Conservation (phyloP, 2,329 filamentous ascomycete species). For the Pezicula rhizophila region DNA sequence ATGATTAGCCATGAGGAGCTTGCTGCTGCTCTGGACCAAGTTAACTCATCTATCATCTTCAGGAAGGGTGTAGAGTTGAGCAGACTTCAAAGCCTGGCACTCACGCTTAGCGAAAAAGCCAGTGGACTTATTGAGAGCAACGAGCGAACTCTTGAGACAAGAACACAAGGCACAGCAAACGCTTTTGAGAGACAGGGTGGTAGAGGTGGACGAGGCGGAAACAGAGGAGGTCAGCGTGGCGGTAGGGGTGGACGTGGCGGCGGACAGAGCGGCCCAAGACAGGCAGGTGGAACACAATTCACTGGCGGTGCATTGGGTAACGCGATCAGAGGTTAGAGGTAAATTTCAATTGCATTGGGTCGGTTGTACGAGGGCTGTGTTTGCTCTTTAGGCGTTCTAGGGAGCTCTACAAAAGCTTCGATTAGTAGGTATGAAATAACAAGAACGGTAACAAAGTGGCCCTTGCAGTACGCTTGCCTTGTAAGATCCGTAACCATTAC, state of each 20-base stretch:
- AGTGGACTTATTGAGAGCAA: slow-evolving; percentile 94
- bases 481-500: too few relatives aligned
- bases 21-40: slow-evolving; percentile 91
- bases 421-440: slow-evolving; percentile 1
- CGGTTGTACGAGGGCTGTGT: slow-evolving; percentile 21
- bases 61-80: slow-evolving; percentile 98
- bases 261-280: slow-evolving; percentile 55
- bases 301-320: slow-evolving; percentile 74
- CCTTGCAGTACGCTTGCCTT: too few relatives aligned
- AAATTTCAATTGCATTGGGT: slow-evolving; percentile 26
- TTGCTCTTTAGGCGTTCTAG: slow-evolving; percentile 25
- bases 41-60: slow-evolving; percentile 97
- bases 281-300: slow-evolving; percentile 71
- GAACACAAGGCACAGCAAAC: slow-evolving; percentile 91
- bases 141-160: slow-evolving; percentile 93
- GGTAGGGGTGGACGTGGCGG: slow-evolving; percentile 54
- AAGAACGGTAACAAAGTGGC: too few relatives aligned
- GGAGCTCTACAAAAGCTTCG: slow-evolving; percentile 26
- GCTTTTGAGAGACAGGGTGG: slow-evolving; percentile 92
- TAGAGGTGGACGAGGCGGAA: slow-evolving; percentile 62
- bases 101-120: slow-evolving; percentile 93
- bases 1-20: slow-evolving; percentile 99
- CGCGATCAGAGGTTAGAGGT: slow-evolving; percentile 52
- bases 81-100: slow-evolving; percentile 87
- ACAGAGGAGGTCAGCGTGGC: slow-evolving; percentile 57